Conservation (phyloP, 805 yeast genomes). For the Monosporozyma servazzii region DNA sequence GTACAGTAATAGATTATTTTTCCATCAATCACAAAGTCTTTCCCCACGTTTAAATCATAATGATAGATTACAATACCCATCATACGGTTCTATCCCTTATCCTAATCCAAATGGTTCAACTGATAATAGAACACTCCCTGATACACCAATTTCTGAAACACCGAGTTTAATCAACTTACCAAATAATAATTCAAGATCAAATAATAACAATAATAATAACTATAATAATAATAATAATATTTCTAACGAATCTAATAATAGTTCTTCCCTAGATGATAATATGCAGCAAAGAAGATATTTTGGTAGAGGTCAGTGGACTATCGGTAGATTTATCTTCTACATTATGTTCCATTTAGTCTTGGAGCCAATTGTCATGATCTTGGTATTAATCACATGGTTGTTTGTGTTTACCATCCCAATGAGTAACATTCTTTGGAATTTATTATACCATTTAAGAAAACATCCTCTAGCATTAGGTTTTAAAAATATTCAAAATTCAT, state of each 20-base stretch:
- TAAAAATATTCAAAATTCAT: constrained; percentile 40
- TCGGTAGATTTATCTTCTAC: constrained; percentile 73
- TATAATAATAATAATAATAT: neutral
- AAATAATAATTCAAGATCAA: neutral
- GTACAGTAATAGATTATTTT: constrained; percentile 71
- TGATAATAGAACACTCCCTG: neutral
- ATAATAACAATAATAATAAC: neutral
- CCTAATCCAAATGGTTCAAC: neutral
- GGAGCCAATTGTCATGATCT: constrained; percentile 52
- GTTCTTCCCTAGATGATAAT: neutral
- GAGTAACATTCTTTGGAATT: constrained; percentile 64
- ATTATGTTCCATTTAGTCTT: constrained; percentile 56
- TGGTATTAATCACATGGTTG: constrained; percentile 66
- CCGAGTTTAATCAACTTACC: constrained; percentile 1
- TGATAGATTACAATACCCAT: constrained; percentile 10
- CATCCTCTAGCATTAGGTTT: constrained; percentile 87
- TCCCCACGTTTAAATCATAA: constrained; percentile 7
- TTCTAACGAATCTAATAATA: neutral
- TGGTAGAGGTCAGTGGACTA: constrained; percentile 88
- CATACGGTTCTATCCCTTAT: constrained; percentile 19
- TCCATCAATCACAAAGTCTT: constrained; percentile 31
- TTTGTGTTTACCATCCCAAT: constrained; percentile 86
- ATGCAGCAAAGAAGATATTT: constrained; percentile 47
- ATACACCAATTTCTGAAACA: neutral
- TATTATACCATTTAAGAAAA: constrained; percentile 70